Percentiles rank a stretch among this genome's conserved stretches.
These are phyloP conservation scores for Blattamonas nauphoetae DNA, from an alignment of 78 protist species.

Conservation along the genomic window DNA sequence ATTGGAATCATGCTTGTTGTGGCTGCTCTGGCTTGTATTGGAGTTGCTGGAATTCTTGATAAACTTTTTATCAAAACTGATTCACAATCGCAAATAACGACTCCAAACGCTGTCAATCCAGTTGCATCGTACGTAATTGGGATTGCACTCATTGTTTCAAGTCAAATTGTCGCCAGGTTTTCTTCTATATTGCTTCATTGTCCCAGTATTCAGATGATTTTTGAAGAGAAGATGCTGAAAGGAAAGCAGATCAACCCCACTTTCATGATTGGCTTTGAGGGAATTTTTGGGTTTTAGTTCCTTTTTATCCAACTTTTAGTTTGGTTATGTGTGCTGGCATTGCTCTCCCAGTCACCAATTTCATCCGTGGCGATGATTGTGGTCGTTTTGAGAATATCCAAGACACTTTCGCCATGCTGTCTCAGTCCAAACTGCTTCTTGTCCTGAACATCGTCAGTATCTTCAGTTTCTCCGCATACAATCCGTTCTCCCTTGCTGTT, in stretches of 20 bases:
- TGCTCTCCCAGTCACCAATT: neutral
- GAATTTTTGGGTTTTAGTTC: neutral
- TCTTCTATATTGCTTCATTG: no score
- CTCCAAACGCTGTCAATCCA: neutral
- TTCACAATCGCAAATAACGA: neutral
- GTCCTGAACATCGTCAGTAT: neutral
- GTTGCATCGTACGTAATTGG: neutral
- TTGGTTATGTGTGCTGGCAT: neutral
- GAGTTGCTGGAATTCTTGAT: constrained; percentile 1
- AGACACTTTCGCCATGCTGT: neutral
- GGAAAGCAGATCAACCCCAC: neutral
- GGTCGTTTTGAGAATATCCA: neutral
- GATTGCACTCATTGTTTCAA: neutral
- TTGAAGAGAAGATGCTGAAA: neutral
- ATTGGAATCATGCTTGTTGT: neutral
- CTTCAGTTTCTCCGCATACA: neutral
- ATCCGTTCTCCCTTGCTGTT: neutral
- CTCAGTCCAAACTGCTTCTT: neutral
- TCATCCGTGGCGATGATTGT: neutral
- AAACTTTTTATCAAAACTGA: neutral
- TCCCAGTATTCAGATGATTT: neutral
- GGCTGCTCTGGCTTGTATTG: neutral
- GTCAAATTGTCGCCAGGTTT: neutral
- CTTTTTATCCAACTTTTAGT: no score
- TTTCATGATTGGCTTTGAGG: neutral